Evolutionary conservation across 2,329 filamentous ascomycete species (phyloP).

Genomic region (Periconia macrospinosa): DNA sequence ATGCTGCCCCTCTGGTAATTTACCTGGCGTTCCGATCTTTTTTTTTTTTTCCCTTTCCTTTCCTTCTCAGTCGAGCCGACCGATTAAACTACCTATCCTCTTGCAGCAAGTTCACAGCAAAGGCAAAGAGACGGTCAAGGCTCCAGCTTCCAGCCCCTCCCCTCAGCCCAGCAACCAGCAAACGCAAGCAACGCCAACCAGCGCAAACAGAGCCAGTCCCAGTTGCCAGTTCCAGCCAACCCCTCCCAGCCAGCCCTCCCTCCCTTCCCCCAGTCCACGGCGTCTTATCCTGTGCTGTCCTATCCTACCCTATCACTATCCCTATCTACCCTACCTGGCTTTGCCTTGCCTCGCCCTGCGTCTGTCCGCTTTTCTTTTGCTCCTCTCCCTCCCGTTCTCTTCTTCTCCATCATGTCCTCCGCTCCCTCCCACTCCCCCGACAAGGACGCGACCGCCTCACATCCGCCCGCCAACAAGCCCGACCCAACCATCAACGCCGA

Average conservation of each 20-base stretch:
- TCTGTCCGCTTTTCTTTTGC: conserved; percentile 7
- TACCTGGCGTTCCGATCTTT: too few relatives aligned
- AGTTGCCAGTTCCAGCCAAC: conserved; percentile 1
- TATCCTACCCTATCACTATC: neutral
- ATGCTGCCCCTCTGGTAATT: neutral
- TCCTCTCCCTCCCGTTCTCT: conserved; percentile 16
- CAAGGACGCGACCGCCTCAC: conserved; percentile 31
- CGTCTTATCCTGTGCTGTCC: neutral
- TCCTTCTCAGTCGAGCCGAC: neutral
- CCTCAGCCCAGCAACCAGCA: conserved; percentile 2
- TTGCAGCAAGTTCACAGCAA: neutral
- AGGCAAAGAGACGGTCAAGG: conserved; percentile 13
- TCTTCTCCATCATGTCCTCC: conserved; percentile 36
- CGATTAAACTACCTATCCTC: neutral
- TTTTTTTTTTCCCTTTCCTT: neutral
- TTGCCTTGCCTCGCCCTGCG: conserved; percentile 7
- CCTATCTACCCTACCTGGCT: neutral
- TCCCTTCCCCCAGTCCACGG: conserved; percentile 4
- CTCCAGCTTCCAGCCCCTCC: conserved; percentile 11
- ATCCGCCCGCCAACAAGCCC: conserved; percentile 34
- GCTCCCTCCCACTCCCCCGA: conserved; percentile 14
- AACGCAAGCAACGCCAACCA: neutral
- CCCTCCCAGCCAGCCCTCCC: conserved; percentile 14
- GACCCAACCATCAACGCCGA: conserved; percentile 26
- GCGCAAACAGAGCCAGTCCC: neutral